Evolutionary conservation across 371 early-diverging fungal genomes (phyloP).

Genomic region (Zychaea mexicana): DNA sequence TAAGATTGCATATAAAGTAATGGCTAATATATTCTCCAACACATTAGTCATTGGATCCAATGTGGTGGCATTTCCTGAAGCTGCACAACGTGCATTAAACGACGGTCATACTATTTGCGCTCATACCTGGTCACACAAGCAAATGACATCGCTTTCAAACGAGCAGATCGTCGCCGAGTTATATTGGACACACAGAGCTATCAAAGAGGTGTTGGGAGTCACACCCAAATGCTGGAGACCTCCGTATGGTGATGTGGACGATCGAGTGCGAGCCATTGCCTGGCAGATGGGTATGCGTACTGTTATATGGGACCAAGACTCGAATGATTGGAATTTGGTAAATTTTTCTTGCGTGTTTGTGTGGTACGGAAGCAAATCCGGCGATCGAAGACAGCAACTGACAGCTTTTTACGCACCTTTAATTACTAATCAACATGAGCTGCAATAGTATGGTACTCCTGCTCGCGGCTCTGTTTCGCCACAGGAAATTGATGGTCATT

Average conservation of each 20-base stretch:
- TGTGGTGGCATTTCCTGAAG: constrained; percentile 33
- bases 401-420: neutral
- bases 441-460: constrained; percentile 23
- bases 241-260: constrained; percentile 58
- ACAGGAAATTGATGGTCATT: constrained; percentile 34
- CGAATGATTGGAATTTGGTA: constrained; percentile 39
- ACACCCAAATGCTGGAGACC: constrained; percentile 63
- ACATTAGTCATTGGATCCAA: constrained; percentile 38
- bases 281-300: constrained; percentile 57
- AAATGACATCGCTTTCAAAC: constrained; percentile 55
- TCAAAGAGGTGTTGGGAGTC: constrained; percentile 57
- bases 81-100: constrained; percentile 37
- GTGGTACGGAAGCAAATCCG: neutral
- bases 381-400: neutral
- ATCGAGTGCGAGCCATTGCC: constrained; percentile 54
- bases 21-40: neutral
- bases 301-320: constrained; percentile 40
- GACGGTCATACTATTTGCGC: constrained; percentile 43
- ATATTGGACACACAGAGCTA: constrained; percentile 51
- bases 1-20: no score
- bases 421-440: neutral
- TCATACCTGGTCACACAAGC: constrained; percentile 64
- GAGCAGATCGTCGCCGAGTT: constrained; percentile 62
- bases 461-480: constrained; percentile 24
- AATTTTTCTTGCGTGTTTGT: neutral